These are phyloP conservation scores for Penicillium coprophilum DNA, from an alignment of 495 filamentous ascomycete species.

Conservation along the genomic window DNA sequence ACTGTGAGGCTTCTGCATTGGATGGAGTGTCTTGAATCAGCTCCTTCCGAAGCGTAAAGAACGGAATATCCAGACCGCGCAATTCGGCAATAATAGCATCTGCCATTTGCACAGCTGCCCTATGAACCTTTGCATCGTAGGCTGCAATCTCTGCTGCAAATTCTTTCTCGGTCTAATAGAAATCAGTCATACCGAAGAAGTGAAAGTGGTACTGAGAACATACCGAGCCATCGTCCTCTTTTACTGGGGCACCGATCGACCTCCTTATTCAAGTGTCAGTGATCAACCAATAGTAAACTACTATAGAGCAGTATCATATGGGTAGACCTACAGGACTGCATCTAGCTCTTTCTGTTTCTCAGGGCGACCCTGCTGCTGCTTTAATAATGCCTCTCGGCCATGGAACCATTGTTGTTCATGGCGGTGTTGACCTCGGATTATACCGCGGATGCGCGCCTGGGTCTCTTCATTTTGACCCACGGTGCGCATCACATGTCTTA, in stretches of 20 bases:
- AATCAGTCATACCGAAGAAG: slow-evolving; percentile 8
- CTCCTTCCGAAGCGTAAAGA: slow-evolving; percentile 54
- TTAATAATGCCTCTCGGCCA: slow-evolving; percentile 50
- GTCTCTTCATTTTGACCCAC: slow-evolving; percentile 51
- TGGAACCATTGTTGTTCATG: slow-evolving; percentile 67
- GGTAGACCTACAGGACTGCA: slow-evolving; percentile 43
- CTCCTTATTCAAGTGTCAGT: slow-evolving; percentile 29
- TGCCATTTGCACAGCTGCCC: slow-evolving; percentile 58
- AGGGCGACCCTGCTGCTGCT: slow-evolving; percentile 47
- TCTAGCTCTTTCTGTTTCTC: slow-evolving; percentile 56
- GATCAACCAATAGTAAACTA: not conserved
- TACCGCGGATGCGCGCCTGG: slow-evolving; percentile 43
- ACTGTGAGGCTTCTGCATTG: not conserved
- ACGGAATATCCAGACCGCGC: slow-evolving; percentile 59
- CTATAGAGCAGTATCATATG: not conserved
- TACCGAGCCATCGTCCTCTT: slow-evolving; percentile 34
- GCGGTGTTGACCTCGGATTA: slow-evolving; percentile 62
- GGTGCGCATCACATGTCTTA: slow-evolving; percentile 61
- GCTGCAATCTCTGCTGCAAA: slow-evolving; percentile 53
- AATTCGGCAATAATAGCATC: slow-evolving; percentile 56
- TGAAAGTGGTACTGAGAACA: slow-evolving; percentile 7
- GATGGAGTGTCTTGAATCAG: slow-evolving; percentile 33
- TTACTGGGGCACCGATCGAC: slow-evolving; percentile 43
- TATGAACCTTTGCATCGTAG: slow-evolving; percentile 63
- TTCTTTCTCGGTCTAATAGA: slow-evolving; percentile 40